Base-by-base conservation (phyloP, 2,329 filamentous ascomycete species). In the Grosmannia serpens region DNA sequence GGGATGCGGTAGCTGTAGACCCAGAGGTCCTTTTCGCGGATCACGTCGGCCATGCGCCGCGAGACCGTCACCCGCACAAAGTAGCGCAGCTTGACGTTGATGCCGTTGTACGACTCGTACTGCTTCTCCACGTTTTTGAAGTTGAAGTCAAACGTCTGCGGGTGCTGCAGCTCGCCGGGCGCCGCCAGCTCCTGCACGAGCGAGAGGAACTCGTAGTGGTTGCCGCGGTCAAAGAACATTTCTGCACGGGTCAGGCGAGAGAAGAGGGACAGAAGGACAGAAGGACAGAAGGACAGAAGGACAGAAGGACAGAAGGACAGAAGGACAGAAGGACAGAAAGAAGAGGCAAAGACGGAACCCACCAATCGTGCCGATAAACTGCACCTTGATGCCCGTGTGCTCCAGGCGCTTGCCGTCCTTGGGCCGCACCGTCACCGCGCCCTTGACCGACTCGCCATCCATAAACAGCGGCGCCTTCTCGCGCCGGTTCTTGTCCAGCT, bases 101-200 rank as follows among this genome's bases (percentile, higher is more conserved):
- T 99, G 70, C 94, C 94, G 71, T 96, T 95, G 81, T 99, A 99
- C 64, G 91, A 96, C 76, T 99, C 95, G 80, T 99, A 99, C 74
- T 95, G 91, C 80, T 99, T 99, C 82, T 99, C 94, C 67, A 99
- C 91, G 73, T 97, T 99, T 75, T 97, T 97, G 84, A 99, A 99
- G 78, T 96, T 95, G 83, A 99, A 99, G 65, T 95, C 90, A 73
- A 96, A 96, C 54, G 91, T 96, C 77, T 99, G 94, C 50, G 94
- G 94, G 75, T 99, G 95, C 71, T 97, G 94, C 59, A 99, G 87
- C 77, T 99, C 94, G 72, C 94, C 94, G 2, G 94, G 94, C 22
- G 94, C 91, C 22, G 94, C 94, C 47, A 99, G 85, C 75, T 99
- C 94, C 74, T 97, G 95, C 67, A 94, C 92, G 31, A 97, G 84